These are phyloP conservation scores for Cicer chorassanicum DNA, from an alignment of 306 rosid genomes.

Conservation along the genomic window DNA sequence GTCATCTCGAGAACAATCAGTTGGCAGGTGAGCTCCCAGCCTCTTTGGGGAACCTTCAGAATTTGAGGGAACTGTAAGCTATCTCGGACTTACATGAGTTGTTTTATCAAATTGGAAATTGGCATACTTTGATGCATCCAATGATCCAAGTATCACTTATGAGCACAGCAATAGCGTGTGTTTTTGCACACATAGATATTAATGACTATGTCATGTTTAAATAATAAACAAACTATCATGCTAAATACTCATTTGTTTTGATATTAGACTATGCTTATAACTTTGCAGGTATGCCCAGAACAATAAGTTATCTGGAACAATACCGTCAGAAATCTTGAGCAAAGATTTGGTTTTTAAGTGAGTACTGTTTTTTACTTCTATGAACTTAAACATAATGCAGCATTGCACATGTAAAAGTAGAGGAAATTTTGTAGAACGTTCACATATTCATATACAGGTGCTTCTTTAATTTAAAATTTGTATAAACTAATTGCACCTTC, in stretches of 20 bases:
- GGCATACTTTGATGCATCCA: conserved; percentile 14
- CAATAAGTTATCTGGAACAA: conserved; percentile 77
- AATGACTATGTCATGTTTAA: neutral
- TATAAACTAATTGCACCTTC: neutral
- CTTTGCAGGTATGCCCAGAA: conserved; percentile 84
- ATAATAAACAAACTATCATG: conserved; percentile 27
- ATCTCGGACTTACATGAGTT: conserved; percentile 41
- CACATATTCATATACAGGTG: neutral
- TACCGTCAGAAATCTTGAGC: conserved; percentile 68
- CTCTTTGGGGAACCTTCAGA: conserved; percentile 70
- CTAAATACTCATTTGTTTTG: conserved; percentile 19
- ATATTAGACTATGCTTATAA: conserved; percentile 39
- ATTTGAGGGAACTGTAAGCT: conserved; percentile 89
- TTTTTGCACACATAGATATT: neutral
- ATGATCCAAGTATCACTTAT: conserved; percentile 15
- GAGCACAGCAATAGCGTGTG: neutral
- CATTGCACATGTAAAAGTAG: conserved; percentile 28
- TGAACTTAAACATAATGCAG: conserved; percentile 34
- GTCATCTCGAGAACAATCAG: conserved; percentile 94
- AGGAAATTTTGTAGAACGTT: neutral
- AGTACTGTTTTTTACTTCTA: conserved; percentile 25
- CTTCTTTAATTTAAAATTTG: neutral
- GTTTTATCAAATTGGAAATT: conserved; percentile 18
- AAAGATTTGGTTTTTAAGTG: conserved; percentile 57
- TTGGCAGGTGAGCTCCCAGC: conserved; percentile 73